phyloP scores from a whole-genome alignment of 257 asterid genomes.

The Osmanthus fragrans region DNA sequence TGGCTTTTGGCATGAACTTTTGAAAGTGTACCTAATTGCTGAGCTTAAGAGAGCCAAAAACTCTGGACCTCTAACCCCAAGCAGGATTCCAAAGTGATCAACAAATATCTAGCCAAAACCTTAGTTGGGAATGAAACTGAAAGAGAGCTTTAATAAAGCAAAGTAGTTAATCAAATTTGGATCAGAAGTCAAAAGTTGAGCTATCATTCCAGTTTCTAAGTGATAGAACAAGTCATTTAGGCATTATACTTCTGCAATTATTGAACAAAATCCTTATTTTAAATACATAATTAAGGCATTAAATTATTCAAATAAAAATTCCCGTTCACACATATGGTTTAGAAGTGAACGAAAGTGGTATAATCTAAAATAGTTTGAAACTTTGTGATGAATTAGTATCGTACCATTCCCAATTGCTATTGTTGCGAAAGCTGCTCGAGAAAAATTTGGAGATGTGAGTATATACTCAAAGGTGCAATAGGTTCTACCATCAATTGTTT shows the following conservation, averaged over 20 bases:
- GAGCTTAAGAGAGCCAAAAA: neutral
- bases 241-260: neutral
- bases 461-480: slow-evolving; percentile 77
- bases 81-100: neutral
- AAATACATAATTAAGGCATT: neutral
- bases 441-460: slow-evolving; percentile 65
- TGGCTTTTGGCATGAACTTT: neutral
- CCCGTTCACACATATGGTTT: neutral
- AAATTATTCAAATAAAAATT: neutral
- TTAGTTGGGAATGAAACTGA: neutral
- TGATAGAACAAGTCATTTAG: neutral
- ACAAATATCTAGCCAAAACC: neutral
- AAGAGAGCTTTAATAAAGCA: neutral
- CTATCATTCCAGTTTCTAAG: neutral
- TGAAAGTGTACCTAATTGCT: neutral
- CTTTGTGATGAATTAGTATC: neutral
- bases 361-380: neutral
- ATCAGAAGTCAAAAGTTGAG: neutral
- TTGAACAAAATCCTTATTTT: neutral
- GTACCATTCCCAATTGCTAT: slow-evolving; percentile 84
- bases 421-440: slow-evolving; percentile 85
- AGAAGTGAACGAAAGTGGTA: neutral
- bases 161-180: neutral
- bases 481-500: slow-evolving; percentile 63
- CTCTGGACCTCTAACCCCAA: neutral